Evolutionary conservation across 495 filamentous ascomycete genomes (phyloP).

Genomic region (Neurospora hispaniola): DNA sequence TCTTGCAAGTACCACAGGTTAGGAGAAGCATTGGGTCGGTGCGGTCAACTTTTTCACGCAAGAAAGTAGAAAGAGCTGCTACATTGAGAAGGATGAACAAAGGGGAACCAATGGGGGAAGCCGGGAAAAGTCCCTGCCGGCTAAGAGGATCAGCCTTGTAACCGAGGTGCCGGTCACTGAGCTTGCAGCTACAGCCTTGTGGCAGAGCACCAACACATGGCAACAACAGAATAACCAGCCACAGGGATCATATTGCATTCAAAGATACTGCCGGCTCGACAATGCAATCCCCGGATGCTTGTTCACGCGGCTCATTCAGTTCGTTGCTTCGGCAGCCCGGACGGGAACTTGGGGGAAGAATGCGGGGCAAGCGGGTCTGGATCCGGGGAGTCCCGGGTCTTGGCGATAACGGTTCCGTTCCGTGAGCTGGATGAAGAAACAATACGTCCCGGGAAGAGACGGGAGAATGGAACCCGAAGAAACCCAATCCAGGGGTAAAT

Average conservation of each 20-base stretch:
- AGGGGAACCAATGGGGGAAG: background rate
- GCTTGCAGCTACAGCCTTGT: background rate
- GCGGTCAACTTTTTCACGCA: background rate
- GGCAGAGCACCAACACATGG: background rate
- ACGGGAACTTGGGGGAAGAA: background rate
- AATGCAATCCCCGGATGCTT: background rate
- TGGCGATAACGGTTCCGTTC: background rate
- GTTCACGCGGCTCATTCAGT: background rate
- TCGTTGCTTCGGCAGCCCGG: background rate
- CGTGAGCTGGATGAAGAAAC: background rate
- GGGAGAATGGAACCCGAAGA: background rate
- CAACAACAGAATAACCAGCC: background rate
- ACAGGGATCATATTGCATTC: background rate
- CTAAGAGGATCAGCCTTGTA: background rate
- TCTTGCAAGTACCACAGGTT: background rate
- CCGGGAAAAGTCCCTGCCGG: background rate
- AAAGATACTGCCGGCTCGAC: background rate
- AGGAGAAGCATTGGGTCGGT: background rate
- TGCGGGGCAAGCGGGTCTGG: background rate
- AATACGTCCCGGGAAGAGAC: background rate
- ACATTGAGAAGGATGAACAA: background rate
- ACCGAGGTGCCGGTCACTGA: background rate
- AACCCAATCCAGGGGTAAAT: background rate
- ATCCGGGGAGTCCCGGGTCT: background rate
- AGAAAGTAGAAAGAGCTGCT: background rate